Base-by-base conservation (phyloP, 139 green algal genomes). In the Haematococcus sp. region DNA sequence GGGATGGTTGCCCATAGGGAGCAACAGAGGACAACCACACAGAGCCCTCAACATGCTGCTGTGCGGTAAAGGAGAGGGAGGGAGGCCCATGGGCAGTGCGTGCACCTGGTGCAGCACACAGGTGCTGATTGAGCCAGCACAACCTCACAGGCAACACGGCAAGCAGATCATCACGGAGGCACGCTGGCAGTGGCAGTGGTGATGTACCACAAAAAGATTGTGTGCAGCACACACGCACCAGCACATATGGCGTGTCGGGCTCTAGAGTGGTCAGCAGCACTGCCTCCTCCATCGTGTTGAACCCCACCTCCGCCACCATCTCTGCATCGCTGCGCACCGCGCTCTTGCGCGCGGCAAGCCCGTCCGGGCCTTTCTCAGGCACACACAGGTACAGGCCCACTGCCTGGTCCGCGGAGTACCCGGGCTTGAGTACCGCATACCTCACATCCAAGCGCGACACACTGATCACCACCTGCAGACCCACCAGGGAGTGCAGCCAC, bases 221-320 rank as follows among this genome's bases (percentile, higher is more conserved):
- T n/a, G n/a, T n/a, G n/a, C n/a, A n/a, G n/a, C n/a, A n/a, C n/a
- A n/a, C n/a, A 60, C 60, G 54, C 70, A 83, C 76, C 63, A 86
- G 34, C 25, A 86, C 51, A 59, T 79, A 86, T 27, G 81, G 73
- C 34, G 68, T 73, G 61, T 84, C 75, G 23, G 82, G 82, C 55
- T 88, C 78, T 43, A 88, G 59, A 4, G 63, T 75, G 25, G 79
- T 32, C 0, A 63, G 17, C 61, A 82, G 32, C 13, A 83, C 71
- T 0, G 70, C 74, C 63, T 84, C 79, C 40, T 84, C 76, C 43
- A 80, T 82, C 49, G 46, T 70, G 4, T 13, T 28, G 65, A 71
- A 75, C 2, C 55, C 66, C 34, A 35, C 25, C 66, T 80, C 33
- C 5, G 63, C 74, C n/a, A 58, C 27, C 23, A 80, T n/a, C 64